These are phyloP conservation scores for Fragaria vesca DNA, from an alignment of 306 rosid genomes.

Conservation along the genomic window DNA sequence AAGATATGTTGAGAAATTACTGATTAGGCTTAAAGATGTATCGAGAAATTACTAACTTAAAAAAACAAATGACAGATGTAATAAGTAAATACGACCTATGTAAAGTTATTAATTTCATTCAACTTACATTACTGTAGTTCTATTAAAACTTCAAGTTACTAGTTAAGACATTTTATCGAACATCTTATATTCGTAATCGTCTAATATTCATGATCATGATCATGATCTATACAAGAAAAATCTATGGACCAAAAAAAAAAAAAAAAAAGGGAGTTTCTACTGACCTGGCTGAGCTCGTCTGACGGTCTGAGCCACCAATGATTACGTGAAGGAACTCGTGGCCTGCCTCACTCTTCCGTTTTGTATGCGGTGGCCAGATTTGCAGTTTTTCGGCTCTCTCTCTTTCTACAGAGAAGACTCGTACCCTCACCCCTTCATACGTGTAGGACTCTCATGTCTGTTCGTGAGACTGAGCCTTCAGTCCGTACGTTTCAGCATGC, in stretches of 20 bases:
- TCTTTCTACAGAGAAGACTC: neutral
- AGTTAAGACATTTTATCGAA: neutral
- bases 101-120: neutral
- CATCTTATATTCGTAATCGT: neutral
- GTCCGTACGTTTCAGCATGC: slow-evolving; percentile 19
- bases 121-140: no score
- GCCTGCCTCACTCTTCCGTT: neutral
- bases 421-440: neutral
- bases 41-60: neutral
- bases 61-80: neutral
- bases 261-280: neutral
- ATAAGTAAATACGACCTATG: neutral
- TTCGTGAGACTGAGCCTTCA: slow-evolving; percentile 8
- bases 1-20: neutral
- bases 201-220: neutral
- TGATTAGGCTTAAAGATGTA: fast-evolving
- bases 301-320: neutral
- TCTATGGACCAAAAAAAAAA: no score
- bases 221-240: no score
- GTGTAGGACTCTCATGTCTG: slow-evolving; percentile 12
- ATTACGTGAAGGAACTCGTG: neutral
- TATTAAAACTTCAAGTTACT: no score
- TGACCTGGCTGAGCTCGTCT: neutral
- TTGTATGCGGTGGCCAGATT: neutral
- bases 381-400: neutral